Evolutionary conservation across 2,329 filamentous ascomycete species (phyloP), one percentile per base, ranked within the genome.

Genomic region (Helotiales sp.): DNA sequence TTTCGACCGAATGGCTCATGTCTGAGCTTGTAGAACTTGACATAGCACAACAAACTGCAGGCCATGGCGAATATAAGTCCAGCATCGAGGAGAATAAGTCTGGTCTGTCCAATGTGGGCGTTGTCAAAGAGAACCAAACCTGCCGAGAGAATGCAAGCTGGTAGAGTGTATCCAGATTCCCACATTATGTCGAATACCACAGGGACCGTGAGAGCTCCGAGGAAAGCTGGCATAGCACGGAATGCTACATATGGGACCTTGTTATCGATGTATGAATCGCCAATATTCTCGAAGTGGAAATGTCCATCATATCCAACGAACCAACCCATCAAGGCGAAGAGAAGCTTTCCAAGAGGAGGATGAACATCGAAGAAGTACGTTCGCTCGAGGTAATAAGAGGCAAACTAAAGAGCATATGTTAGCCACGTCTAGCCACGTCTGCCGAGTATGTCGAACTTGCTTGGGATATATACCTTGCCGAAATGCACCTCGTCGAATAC

Each of bases 311-410:
- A 99, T 77, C 96, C 96, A 62, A 98, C 92, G 63, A 98, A 87
- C 96, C 96, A 99, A 79, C 96, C 96, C 82, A 97, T 93, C 72
- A 97, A 88, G 73, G 94, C 96, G 78, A 98, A 98, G 60, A 99
- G 89, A 68, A 99, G 93, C 85, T 99, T 99, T 80, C 93, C 96
- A 75, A 99, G 96, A 17, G 96, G 96, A 73, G 96, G 96, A 80
- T 99, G 96, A 64, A 99, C 96, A 83, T 99, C 96, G 89, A 99
- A 99, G 86, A 99, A 99, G 84, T 98, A 99, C 70, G 93, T 97
- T 76, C 93, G 91, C 82, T 97, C 91, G 75, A 99, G 90, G 80
- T 99, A 99, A 78, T 89, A 91, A 10, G 89, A 91, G 64, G 89
- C 89, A 77, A 91, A 91, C 89, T 91, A 74, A 62, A 50, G n/a